Percentiles rank a stretch among this genome's conserved stretches.
These are phyloP conservation scores for Cucumis sativus DNA, from an alignment of 306 rosid species.

Conservation along the genomic window DNA sequence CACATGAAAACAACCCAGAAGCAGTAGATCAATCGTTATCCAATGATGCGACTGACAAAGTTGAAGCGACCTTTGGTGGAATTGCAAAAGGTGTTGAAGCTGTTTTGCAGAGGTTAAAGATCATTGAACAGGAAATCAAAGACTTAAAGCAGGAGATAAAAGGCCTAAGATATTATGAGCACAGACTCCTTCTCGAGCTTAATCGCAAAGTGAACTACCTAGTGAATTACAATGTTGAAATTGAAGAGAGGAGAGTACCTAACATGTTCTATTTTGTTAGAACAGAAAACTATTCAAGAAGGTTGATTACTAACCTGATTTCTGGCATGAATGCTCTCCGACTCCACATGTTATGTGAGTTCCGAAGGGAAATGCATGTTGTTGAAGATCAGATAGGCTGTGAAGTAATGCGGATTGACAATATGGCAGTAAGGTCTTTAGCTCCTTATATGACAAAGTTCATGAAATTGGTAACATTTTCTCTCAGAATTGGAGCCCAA, in stretches of 20 bases:
- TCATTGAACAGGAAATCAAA: slow-evolving; percentile 89
- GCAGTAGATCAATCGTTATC: slow-evolving; percentile 37
- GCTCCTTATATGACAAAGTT: slow-evolving; percentile 89
- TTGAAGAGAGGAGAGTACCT: slow-evolving; percentile 91
- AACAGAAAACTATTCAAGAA: slow-evolving; percentile 84
- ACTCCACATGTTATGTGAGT: slow-evolving; percentile 87
- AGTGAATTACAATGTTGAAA: slow-evolving; percentile 67
- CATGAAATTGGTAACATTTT: slow-evolving; percentile 73
- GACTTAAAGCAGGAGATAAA: slow-evolving; percentile 95
- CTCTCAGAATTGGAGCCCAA: slow-evolving; percentile 96
- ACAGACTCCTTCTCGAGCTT: slow-evolving; percentile 72
- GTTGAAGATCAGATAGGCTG: slow-evolving; percentile 90
- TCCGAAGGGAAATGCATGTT: slow-evolving; percentile 78
- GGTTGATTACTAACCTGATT: slow-evolving; percentile 58
- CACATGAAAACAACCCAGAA: slow-evolving; percentile 47
- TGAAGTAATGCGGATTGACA: slow-evolving; percentile 85
- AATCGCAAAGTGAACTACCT: slow-evolving; percentile 68
- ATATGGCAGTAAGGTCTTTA: slow-evolving; percentile 50
- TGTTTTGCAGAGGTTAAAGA: slow-evolving; percentile 77
- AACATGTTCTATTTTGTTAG: slow-evolving; percentile 78
- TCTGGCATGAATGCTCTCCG: slow-evolving; percentile 82
- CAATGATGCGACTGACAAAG: slow-evolving; percentile 32
- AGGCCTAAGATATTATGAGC: slow-evolving; percentile 85
- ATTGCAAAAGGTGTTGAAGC: slow-evolving; percentile 96
- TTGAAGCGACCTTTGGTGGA: slow-evolving; percentile 72